A percentile compares a stretch with the other conserved stretches of the same genome.
Conservation (phyloP, 2,329 filamentous ascomycete genomes). For the Beauveria pseudobassiana region DNA sequence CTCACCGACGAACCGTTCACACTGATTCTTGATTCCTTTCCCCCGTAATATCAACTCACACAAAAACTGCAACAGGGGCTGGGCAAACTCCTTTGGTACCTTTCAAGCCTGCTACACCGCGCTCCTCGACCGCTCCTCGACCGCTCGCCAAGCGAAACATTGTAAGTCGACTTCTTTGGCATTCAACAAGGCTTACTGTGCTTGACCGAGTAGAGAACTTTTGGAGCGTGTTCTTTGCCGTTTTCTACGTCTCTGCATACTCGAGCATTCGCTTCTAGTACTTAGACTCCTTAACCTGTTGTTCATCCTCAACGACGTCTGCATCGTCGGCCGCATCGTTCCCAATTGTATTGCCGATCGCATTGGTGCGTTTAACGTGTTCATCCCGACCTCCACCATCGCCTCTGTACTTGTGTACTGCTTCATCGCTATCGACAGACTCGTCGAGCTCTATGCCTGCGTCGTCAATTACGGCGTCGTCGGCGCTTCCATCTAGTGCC, state of each 20-base stretch:
- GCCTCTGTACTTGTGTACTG: constrained; percentile 39
- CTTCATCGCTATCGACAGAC: constrained; percentile 50
- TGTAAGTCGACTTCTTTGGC: constrained; percentile 11
- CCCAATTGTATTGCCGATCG: constrained; percentile 53
- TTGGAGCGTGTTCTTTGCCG: constrained; percentile 47
- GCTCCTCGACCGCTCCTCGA: constrained; percentile 19
- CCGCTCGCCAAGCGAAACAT: constrained; percentile 33
- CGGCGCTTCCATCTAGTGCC: constrained; percentile 52
- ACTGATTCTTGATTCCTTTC: background rate
- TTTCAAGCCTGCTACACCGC: constrained; percentile 47
- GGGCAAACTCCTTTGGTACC: constrained; percentile 43
- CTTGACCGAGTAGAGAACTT: constrained; percentile 30
- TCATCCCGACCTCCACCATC: constrained; percentile 39
- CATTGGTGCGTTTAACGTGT: constrained; percentile 52
- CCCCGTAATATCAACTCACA: background rate
- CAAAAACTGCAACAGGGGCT: constrained; percentile 30
- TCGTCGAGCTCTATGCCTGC: constrained; percentile 52
- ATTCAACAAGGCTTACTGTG: background rate
- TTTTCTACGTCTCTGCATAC: constrained; percentile 51
- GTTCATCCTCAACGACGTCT: constrained; percentile 57
- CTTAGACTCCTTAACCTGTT: constrained; percentile 51
- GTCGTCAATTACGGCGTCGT: constrained; percentile 54
- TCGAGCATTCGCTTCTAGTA: constrained; percentile 37
- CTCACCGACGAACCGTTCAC: background rate
- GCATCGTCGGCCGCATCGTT: constrained; percentile 48